Base-by-base conservation (phyloP, 352 stramenopile genomes). In the Globisporangium okanoganense region DNA sequence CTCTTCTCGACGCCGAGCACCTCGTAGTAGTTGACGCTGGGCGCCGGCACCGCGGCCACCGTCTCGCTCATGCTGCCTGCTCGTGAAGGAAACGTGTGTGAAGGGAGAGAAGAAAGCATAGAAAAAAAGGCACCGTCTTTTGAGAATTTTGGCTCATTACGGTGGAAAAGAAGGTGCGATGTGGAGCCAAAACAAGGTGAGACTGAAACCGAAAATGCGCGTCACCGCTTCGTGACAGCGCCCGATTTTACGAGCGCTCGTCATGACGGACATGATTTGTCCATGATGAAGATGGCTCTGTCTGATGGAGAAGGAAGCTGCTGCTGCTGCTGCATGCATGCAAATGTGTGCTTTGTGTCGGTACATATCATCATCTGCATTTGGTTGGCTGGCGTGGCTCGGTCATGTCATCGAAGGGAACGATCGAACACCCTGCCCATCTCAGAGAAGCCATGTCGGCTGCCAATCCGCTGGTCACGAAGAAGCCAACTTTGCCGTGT, bases 1-100 rank as follows among this genome's bases (percentile, higher is more conserved):
- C 85, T 82, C 62, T 89, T 90, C 31, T 94, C 85, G 31, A 97
- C 84, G 55, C 95, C 95, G 43, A 99, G 70, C 50, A 97, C 77
- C 43, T 82, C 72, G 64, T 95, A 97, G 56, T 89, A 86, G 72
- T 97, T 90, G 31, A 82, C 72, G 55, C 20, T 72, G 51, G 87
- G 79, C 22, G 77, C 68, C 12, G 80, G 85, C 58, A 76, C 59
- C 35, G 82, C 82, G 8, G 76, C 65, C 65, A 82, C 67, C 5
- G 72, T 55, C 43, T 82, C 72, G 64, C 72, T 86, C 80, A 89
- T 92, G 20, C 3, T 61, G 51, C 58, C 13, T 29, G 36, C 9
- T 48, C n/a, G n/a, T n/a, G 31, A 7, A 7, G 29, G 29, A 33
- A 33, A n/a, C 4, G 40, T 1, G 18, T 50, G 45, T 7, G 48